Base-by-base conservation (phyloP, 225 moss, liverwort and hornwort species). In the Neckera pumila region DNA sequence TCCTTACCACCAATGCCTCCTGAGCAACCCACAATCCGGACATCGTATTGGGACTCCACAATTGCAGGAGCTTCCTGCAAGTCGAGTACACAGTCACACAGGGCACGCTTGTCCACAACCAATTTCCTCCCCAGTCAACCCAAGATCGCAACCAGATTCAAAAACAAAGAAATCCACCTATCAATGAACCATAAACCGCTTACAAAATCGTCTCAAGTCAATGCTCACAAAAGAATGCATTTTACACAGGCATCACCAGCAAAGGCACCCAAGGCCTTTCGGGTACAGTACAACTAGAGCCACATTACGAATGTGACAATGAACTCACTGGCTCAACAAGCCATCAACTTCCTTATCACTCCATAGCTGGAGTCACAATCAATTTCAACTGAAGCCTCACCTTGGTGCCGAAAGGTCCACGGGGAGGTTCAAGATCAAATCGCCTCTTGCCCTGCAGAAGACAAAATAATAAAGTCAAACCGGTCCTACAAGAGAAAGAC, bases 11-110 rank as follows among this genome's bases (percentile, higher is more conserved):
- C 96, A 83, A 95, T 83, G 84, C 98, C 98, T 92, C 98, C 98
- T 40, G 97, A 97, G 86, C 98, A 98, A 47, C 98, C 98, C 87
- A 98, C 97, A 85, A 96, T 97, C 88, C 97, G 93, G 34, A 95
- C 97, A 88, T 98, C 98, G 74, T 95, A 98, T 7, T 86, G 86
- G 7, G 98, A 98, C 89, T 97, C 95, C 69, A 98, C 94, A 89
- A 96, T 57, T 11, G 97, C 97, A 65, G 97, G 98, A 84, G 95
- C 93, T 69, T 95, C 92, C 97, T 98, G 59, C 59, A 84, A 63
- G 76, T 25, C 74, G 1, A 73, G 7, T 12, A 45, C 22, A 81
- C 54, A 76, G 67, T 76, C 53, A 81, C 69, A 49, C 51, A 79
- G 7, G 14, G 20, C 42, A 63, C 38, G 34, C 60, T 27, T 30